Percentiles rank a stretch among this genome's conserved stretches.
Conservation (phyloP, 164 flowering plant genomes). For the Saururus chinensis region DNA sequence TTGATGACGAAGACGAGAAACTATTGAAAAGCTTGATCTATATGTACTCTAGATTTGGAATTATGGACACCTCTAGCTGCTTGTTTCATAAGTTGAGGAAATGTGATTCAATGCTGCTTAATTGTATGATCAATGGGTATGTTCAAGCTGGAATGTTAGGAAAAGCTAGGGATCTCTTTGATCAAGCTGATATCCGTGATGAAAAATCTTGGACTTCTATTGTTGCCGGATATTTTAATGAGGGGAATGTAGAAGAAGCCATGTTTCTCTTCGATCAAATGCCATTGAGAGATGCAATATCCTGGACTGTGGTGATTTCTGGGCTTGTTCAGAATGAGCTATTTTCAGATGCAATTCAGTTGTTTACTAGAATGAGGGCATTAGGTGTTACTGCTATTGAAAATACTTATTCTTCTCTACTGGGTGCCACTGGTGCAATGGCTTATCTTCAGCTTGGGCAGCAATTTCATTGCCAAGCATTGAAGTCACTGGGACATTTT, state of each 20-base stretch:
- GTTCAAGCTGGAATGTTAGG: constrained; percentile 26
- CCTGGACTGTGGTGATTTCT: constrained; percentile 61
- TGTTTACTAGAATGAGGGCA: constrained; percentile 28
- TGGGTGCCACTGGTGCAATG: constrained; percentile 49
- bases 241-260: constrained; percentile 33
- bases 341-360: constrained; percentile 25
- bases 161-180: constrained; percentile 32
- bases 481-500: constrained; percentile 18
- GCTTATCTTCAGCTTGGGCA: constrained; percentile 38
- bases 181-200: constrained; percentile 21
- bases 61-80: constrained; percentile 31
- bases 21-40: constrained; percentile 34
- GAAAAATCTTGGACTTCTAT: constrained; percentile 47
- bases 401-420: constrained; percentile 32
- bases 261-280: constrained; percentile 31
- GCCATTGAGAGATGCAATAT: constrained; percentile 41
- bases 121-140: constrained; percentile 42
- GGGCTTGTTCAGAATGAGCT: constrained; percentile 44
- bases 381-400: constrained; percentile 25
- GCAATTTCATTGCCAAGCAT: constrained; percentile 31
- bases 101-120: constrained; percentile 20
- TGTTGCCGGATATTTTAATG: constrained; percentile 39
- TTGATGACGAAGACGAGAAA: constrained; percentile 31
- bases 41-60: constrained; percentile 37
- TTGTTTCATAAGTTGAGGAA: constrained; percentile 14